Percentiles rank a stretch among this genome's conserved stretches.
Evolutionary conservation across 208 protist species (phyloP).

Genomic region (Crithidia mellificae): DNA sequence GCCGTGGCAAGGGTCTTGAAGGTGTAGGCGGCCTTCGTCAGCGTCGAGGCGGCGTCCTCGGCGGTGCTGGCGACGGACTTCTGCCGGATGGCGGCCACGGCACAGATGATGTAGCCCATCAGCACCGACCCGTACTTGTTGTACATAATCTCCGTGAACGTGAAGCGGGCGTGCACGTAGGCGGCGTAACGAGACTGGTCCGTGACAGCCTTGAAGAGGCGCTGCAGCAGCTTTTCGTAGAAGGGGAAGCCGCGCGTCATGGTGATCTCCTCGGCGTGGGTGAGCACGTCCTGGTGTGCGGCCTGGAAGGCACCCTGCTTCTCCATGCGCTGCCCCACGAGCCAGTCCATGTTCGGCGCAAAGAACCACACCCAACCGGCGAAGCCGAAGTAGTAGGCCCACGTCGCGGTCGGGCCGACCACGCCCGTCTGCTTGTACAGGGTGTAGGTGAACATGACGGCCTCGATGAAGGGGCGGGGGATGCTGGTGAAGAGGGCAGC

Average conservation of each 20-base stretch:
- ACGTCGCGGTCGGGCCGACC: conserved; percentile 29
- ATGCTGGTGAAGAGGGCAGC: conserved; percentile 45
- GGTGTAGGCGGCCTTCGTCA: conserved; percentile 35
- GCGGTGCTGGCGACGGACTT: conserved; percentile 3
- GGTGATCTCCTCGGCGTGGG: conserved; percentile 65
- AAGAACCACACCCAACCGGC: conserved; percentile 24
- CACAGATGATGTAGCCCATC: conserved; percentile 48
- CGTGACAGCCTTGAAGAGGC: conserved; percentile 45
- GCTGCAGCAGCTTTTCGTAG: conserved; percentile 42
- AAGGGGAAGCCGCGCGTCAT: conserved; percentile 46
- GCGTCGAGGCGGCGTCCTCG: conserved; percentile 14
- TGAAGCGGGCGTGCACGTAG: conserved; percentile 56
- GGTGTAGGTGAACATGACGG: conserved; percentile 50
- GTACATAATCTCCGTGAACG: conserved; percentile 53
- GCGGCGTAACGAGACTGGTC: conserved; percentile 51
- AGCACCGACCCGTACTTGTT: conserved; percentile 64
- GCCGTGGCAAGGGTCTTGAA: conserved; percentile 53
- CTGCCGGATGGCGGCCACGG: conserved; percentile 31
- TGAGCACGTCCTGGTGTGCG: conserved; percentile 51
- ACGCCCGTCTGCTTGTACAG: conserved; percentile 37
- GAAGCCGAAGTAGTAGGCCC: conserved; percentile 54
- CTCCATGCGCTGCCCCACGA: conserved; percentile 49
- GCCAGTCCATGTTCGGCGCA: conserved; percentile 48
- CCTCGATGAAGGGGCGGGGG: conserved; percentile 56
- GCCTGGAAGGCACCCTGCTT: conserved; percentile 50